Evolutionary conservation across 495 filamentous ascomycete genomes (phyloP).

Genomic region (Lasiosphaeria ovina): DNA sequence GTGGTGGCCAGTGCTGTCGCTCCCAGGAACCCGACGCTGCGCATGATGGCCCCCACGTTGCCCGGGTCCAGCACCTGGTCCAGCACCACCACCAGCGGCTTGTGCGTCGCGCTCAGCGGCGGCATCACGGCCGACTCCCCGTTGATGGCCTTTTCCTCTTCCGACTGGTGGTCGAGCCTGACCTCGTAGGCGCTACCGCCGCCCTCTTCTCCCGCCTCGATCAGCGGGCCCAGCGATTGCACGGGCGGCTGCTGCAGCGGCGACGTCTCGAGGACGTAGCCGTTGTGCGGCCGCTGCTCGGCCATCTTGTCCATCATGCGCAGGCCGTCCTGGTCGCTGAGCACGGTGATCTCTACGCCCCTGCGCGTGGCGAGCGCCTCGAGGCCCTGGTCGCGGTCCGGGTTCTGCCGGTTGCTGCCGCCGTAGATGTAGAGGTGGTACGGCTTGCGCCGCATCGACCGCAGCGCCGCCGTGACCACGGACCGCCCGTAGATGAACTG

Average conservation of each 20-base stretch:
- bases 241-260: conserved; percentile 75
- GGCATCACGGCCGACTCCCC: conserved; percentile 50
- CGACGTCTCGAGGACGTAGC: conserved; percentile 83
- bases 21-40: conserved; percentile 82
- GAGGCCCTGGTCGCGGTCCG: conserved; percentile 43
- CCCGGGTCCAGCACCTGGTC: conserved; percentile 86
- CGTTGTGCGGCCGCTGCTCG: conserved; percentile 82
- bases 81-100: conserved; percentile 76
- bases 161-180: conserved; percentile 62
- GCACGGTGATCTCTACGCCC: conserved; percentile 51
- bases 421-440: conserved; percentile 82
- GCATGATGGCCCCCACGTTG: conserved; percentile 85
- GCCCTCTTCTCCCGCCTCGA: conserved; percentile 25
- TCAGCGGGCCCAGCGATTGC: conserved; percentile 50
- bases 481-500: conserved; percentile 87
- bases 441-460: conserved; percentile 62
- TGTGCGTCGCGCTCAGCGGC: conserved; percentile 44
- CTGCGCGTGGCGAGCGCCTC: conserved; percentile 58
- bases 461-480: conserved; percentile 78
- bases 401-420: conserved; percentile 47
- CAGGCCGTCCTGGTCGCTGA: conserved; percentile 48
- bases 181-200: conserved; percentile 52
- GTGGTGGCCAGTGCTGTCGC: conserved; percentile 72
- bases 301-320: conserved; percentile 80
- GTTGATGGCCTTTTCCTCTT: conserved; percentile 70